Percentiles rank a stretch among this genome's conserved stretches.
Conservation (phyloP, 2,329 filamentous ascomycete species). For the Metarhizium sp. region DNA sequence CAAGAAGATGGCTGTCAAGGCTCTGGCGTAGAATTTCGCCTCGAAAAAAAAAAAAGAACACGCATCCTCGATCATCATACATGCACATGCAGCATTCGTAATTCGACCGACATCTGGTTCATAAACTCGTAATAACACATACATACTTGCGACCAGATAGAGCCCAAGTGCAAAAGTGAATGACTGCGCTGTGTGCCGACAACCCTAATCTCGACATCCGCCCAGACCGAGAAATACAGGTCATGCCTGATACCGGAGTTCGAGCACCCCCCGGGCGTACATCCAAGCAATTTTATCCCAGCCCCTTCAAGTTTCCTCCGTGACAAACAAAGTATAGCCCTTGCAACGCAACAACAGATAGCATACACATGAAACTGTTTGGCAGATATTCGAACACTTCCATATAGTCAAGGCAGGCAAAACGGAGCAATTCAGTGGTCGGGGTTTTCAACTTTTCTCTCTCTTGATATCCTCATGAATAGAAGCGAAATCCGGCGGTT, state of each 20-base stretch:
- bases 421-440: neutral
- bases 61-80: neutral
- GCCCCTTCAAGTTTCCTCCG: neutral
- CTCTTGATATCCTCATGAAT: neutral
- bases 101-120: neutral
- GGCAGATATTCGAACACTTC: neutral
- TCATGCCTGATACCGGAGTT: neutral
- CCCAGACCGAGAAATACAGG: neutral
- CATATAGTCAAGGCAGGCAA: neutral
- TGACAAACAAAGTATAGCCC: neutral
- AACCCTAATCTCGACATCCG: neutral
- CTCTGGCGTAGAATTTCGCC: slow-evolving; percentile 37
- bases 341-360: neutral
- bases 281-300: neutral
- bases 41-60: neutral
- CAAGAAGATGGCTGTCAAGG: slow-evolving; percentile 74
- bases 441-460: neutral
- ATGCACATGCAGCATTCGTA: neutral
- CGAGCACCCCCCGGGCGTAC: neutral
- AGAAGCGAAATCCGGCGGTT: neutral
- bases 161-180: neutral
- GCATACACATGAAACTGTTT: neutral
- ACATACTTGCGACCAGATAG: neutral
- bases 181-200: neutral
- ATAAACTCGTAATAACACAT: neutral